Conservation (phyloP, 225 moss, liverwort and hornwort species). For the Bryoerythrophyllum caledonicum region DNA sequence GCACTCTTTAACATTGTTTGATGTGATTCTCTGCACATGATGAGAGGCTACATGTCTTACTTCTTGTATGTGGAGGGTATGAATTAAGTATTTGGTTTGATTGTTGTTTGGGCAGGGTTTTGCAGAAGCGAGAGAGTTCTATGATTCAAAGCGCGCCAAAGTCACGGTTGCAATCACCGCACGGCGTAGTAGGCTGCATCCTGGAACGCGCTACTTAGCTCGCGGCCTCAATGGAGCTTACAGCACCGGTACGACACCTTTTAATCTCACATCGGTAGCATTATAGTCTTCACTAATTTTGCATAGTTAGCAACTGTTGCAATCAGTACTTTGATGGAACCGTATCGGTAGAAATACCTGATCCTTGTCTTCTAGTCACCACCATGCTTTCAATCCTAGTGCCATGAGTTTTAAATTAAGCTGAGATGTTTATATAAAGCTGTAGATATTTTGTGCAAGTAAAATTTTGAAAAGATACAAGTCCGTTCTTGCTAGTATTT, state of each 20-base stretch:
- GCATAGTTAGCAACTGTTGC: background rate
- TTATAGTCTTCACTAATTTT: background rate
- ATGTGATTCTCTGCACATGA: background rate
- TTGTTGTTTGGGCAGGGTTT: constrained; percentile 89
- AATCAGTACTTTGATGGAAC: constrained; percentile 12
- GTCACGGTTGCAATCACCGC: constrained; percentile 86
- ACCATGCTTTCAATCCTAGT: constrained; percentile 8
- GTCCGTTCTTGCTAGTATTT: background rate
- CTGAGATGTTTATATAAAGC: constrained; percentile 1
- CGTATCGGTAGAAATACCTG: background rate
- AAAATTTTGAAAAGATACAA: background rate
- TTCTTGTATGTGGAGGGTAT: constrained; percentile 30
- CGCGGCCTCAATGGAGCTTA: constrained; percentile 91
- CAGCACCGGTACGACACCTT: constrained; percentile 77
- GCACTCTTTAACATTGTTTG: constrained; percentile 10
- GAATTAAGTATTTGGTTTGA: constrained; percentile 60
- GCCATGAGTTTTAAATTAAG: background rate
- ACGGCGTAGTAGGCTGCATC: constrained; percentile 94
- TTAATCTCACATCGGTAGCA: background rate
- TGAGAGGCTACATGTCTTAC: background rate
- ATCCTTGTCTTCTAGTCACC: background rate
- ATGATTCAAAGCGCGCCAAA: constrained; percentile 39
- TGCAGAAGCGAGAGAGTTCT: constrained; percentile 80
- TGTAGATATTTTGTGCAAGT: background rate
- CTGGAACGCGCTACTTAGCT: constrained; percentile 97